Conservation (phyloP, 441 rosid species). For the Isatis lusitanica region DNA sequence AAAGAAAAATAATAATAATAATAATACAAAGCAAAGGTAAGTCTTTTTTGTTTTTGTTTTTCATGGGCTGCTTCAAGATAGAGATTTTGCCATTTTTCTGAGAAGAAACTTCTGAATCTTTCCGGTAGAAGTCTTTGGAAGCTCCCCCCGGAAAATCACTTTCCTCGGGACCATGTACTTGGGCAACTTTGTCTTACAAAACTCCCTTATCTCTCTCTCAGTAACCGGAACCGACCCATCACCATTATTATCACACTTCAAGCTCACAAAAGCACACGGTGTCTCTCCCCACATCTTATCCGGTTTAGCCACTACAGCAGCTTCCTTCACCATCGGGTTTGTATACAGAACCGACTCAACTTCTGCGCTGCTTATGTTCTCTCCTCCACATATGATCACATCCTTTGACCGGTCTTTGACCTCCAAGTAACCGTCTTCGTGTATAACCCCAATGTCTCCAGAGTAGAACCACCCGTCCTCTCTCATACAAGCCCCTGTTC, state of each 20-base stretch:
- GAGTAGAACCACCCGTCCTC: neutral
- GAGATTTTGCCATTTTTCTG: slow-evolving; percentile 44
- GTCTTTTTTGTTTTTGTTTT: neutral
- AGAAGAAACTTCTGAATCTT: slow-evolving; percentile 57
- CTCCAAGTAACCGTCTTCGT: neutral
- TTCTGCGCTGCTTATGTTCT: slow-evolving; percentile 56
- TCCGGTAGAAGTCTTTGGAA: slow-evolving; percentile 65
- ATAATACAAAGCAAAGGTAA: neutral
- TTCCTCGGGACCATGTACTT: slow-evolving; percentile 53
- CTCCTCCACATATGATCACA: slow-evolving; percentile 44
- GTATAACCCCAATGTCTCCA: neutral
- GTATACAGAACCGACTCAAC: slow-evolving; percentile 55
- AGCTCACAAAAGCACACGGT: slow-evolving; percentile 59
- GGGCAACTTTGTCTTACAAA: slow-evolving; percentile 42
- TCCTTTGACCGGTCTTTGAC: neutral
- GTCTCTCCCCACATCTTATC: slow-evolving; percentile 66
- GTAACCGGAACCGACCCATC: slow-evolving; percentile 27
- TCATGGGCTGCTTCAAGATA: slow-evolving; percentile 31
- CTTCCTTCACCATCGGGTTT: slow-evolving; percentile 55
- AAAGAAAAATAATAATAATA: neutral
- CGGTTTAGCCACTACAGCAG: slow-evolving; percentile 61
- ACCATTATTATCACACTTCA: slow-evolving; percentile 40
- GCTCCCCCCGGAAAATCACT: slow-evolving; percentile 49
- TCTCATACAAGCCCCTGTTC: slow-evolving; percentile 38
- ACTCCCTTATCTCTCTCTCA: slow-evolving; percentile 52